Conservation (phyloP, 1,284 basidiomycete species). For the Fomitopsis pinicola region DNA sequence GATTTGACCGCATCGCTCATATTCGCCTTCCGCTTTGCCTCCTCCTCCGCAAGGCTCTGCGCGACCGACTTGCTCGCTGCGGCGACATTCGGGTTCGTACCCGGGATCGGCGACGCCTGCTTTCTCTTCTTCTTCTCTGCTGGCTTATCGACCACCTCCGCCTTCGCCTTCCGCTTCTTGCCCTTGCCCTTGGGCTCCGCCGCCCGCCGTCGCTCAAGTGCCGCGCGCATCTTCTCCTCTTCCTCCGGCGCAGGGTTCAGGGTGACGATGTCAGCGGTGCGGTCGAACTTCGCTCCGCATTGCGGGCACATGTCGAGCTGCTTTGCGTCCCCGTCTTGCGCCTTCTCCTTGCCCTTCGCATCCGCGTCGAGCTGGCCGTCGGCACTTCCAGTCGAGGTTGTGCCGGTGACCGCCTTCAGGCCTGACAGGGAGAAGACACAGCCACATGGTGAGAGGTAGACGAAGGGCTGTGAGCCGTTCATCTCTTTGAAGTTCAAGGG, state of each 20-base stretch:
- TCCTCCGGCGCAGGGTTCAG: constrained; percentile 66
- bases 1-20: constrained; percentile 78
- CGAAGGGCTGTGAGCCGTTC: constrained; percentile 86
- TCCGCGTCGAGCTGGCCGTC: constrained; percentile 28
- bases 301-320: constrained; percentile 66
- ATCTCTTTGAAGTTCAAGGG: constrained; percentile 90
- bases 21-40: constrained; percentile 66
- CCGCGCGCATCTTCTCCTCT: constrained; percentile 45
- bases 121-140: constrained; percentile 37
- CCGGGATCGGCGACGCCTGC: constrained; percentile 29
- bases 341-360: constrained; percentile 20
- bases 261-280: constrained; percentile 45
- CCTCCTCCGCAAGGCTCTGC: constrained; percentile 62
- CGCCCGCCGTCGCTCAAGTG: constrained; percentile 52
- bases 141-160: constrained; percentile 24
- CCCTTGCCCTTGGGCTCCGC: constrained; percentile 52
- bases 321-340: constrained; percentile 19
- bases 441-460: constrained; percentile 84
- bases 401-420: constrained; percentile 54
- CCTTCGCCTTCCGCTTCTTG: constrained; percentile 63
- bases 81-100: constrained; percentile 49
- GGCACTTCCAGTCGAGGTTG: constrained; percentile 26
- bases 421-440: constrained; percentile 82
- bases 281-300: constrained; percentile 65
- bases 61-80: constrained; percentile 58